phyloP scores from a whole-genome alignment of 192 early-diverging fungal species.

The Gaertneriomyces sp. region DNA sequence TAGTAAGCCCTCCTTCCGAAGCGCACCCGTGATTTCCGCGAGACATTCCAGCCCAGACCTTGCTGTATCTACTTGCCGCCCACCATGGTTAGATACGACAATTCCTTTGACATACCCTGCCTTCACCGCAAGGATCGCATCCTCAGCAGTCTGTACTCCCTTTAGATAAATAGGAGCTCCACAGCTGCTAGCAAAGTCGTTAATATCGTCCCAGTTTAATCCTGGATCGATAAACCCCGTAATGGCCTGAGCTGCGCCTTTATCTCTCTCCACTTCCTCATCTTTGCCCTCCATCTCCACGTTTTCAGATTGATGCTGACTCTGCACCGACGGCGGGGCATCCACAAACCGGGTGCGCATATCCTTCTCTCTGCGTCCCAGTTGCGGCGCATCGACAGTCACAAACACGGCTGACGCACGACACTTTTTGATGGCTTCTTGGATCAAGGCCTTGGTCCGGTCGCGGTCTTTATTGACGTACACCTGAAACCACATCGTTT shows the following conservation, averaged over 20 bases:
- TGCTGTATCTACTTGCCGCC: slow-evolving; percentile 86
- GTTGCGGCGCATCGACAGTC: slow-evolving; percentile 76
- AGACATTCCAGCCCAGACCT: slow-evolving; percentile 81
- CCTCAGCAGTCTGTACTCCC: slow-evolving; percentile 85
- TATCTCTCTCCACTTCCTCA: slow-evolving; percentile 37
- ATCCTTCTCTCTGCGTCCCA: slow-evolving; percentile 74
- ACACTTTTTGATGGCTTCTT: slow-evolving; percentile 3
- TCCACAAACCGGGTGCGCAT: slow-evolving; percentile 71
- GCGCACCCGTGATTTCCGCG: slow-evolving; percentile 78
- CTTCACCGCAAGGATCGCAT: slow-evolving; percentile 79
- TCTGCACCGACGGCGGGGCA: slow-evolving; percentile 40
- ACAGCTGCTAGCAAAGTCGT: slow-evolving; percentile 83
- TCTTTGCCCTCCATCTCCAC: slow-evolving; percentile 27
- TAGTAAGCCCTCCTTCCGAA: slow-evolving; percentile 8
- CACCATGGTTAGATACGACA: slow-evolving; percentile 95
- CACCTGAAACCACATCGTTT: slow-evolving; percentile 54
- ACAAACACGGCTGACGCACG: slow-evolving; percentile 63
- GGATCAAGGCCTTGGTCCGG: neutral
- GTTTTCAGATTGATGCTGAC: slow-evolving; percentile 32
- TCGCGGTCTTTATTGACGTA: slow-evolving; percentile 43
- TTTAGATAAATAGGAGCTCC: slow-evolving; percentile 86
- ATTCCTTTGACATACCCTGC: slow-evolving; percentile 72
- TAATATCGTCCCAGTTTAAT: slow-evolving; percentile 83
- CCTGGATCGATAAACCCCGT: slow-evolving; percentile 76
- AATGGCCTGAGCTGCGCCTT: slow-evolving; percentile 69